Percentiles rank a stretch among this genome's conserved stretches.
Evolutionary conservation across 208 protist species (phyloP).

Genomic region (Leishmania arabica): DNA sequence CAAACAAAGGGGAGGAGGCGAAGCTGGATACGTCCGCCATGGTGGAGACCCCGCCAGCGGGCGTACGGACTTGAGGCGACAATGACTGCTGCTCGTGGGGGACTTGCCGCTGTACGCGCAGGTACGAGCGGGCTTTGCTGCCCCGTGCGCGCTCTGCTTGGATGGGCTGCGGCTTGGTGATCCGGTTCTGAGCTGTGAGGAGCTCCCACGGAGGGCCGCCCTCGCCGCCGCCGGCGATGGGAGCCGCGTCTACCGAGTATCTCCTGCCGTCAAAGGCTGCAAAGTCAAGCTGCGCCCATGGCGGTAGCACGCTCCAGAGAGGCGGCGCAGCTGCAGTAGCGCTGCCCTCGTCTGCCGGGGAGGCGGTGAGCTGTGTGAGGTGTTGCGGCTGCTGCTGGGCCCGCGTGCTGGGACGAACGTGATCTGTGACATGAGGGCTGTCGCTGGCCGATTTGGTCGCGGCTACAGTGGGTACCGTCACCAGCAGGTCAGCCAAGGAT

Average conservation of each 20-base stretch:
- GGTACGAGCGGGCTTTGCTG: background rate
- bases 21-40: constrained; percentile 15
- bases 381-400: background rate
- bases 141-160: background rate
- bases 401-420: background rate
- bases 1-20: constrained; percentile 20
- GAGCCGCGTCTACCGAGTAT: background rate
- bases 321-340: background rate
- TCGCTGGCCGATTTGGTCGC: background rate
- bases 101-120: background rate
- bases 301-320: constrained; percentile 6
- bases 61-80: background rate
- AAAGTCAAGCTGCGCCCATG: constrained; percentile 20
- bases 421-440: background rate
- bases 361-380: background rate
- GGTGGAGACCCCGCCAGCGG: background rate
- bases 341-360: background rate
- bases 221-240: background rate
- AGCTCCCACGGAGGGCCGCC: background rate
- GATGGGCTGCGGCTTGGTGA: background rate
- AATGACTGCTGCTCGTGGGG: background rate
- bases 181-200: background rate
- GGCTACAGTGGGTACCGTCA: background rate
- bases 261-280: background rate
- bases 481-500: background rate